Evolutionary conservation across 1,139 yeast genomes (phyloP), one percentile per base, ranked within the genome.

Genomic region (Pichia kudriavzevii): DNA sequence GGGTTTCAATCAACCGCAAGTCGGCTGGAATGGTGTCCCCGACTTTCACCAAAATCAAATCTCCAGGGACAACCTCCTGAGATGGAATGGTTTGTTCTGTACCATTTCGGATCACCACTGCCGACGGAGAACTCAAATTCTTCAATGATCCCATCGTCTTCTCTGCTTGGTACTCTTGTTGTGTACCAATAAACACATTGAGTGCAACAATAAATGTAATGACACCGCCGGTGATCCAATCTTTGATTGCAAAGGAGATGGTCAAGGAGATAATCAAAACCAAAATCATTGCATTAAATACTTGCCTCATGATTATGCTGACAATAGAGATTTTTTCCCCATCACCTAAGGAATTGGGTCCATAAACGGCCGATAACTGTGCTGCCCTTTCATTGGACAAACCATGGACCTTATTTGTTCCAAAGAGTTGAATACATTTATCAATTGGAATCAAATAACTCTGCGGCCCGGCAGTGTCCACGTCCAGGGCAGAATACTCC

Each of bases 21-120:
- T 81, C 93, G 4, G 91, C 91, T 13, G 93, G 93, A 30, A 81
- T 63, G 2, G 88, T 80, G 53, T 81, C 93, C 37, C 93, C 94
- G 26, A 79, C 83, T 46, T 67, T 68, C 37, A 81, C 66, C 39
- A 64, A 62, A 27, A 79, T 75, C 34, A 81, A 55, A 53, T 82
- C 94, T 40, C 93, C 93, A 2, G 88, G 88, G 11, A 79, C 91
- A 20, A 81, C 75, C 11, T 70, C 75, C 38, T 68, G 72, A 0
- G 88, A 77, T 7, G 79, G 71, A 28, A 82, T 64, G 2, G 77
- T 73, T 18, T 56, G 50, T 43, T 75, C 78, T 22, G 64, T 64
- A 29, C 85, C 87, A 47, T 74, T 64, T 56, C 94, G 68, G 36
- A 75, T 64, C 10, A 76, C 85, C 35, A 72, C 64, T 1, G 93